Percentiles rank a stretch among this genome's conserved stretches.
Evolutionary conservation across 371 early-diverging fungal species (phyloP).

Genomic region (Mortierella sp.): DNA sequence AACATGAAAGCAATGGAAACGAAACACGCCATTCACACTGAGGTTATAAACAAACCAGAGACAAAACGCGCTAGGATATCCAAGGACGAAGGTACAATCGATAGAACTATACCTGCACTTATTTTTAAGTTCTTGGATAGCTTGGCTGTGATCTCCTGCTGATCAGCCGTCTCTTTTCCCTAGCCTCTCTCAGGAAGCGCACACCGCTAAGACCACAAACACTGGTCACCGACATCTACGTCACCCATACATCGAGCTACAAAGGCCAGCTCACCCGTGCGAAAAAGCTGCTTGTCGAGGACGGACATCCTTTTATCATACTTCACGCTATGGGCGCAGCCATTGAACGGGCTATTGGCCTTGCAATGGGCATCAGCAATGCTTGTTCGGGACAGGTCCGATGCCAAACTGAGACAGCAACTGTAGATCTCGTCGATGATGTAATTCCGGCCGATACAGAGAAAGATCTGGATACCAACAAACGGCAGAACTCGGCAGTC

Average conservation of each 20-base stretch:
- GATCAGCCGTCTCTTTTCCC: neutral
- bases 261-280: constrained; percentile 51
- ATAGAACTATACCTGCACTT: neutral
- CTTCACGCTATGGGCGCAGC: constrained; percentile 54
- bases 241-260: constrained; percentile 44
- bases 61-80: constrained; percentile 41
- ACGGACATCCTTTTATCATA: constrained; percentile 41
- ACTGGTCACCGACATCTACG: constrained; percentile 41
- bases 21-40: constrained; percentile 10
- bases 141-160: neutral
- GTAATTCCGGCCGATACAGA: constrained; percentile 43
- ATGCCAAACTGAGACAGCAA: constrained; percentile 49
- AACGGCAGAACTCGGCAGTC: constrained; percentile 50
- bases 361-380: constrained; percentile 49
- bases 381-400: constrained; percentile 51
- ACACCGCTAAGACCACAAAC: constrained; percentile 47
- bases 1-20: constrained; percentile 16
- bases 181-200: constrained; percentile 47
- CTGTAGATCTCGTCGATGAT: constrained; percentile 48
- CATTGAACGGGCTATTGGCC: constrained; percentile 42
- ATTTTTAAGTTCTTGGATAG: neutral
- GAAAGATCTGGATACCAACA: constrained; percentile 38
- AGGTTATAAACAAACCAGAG: constrained; percentile 24
- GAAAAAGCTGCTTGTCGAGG: constrained; percentile 41
- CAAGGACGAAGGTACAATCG: constrained; percentile 40